Base-by-base conservation (phyloP, 768 basidiomycete genomes). In the Postia placenta region DNA sequence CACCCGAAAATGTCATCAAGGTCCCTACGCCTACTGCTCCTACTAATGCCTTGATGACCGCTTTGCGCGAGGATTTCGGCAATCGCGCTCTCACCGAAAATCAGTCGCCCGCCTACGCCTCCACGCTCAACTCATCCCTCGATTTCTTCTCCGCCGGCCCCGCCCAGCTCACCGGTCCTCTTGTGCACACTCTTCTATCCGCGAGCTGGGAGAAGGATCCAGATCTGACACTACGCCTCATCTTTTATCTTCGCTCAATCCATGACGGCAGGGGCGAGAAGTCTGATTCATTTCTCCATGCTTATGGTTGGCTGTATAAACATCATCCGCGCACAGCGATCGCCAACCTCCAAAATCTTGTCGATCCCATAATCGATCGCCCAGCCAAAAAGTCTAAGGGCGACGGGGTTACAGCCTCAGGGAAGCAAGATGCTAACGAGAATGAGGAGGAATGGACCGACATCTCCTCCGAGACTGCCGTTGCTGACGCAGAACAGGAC, bases 191-290 rank as follows among this genome's bases (percentile, higher is more conserved):
- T 0, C 59, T 69, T 40, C 71, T 87, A 1, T 56, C 60, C 0
- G 65, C 71, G 4, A 72, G 82, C 2, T 88, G 84, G 84, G 61
- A 57, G 23, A 76, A 81, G 50, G 79, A 85, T 56, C 67, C 82
- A 0, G 53, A 60, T 6, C 54, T 80, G n/a, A 83, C 85, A 0
- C 69, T 87, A 30, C 71, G 73, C 27, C 67, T 87, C 48, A 83
- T 89, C 52, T 87, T 83, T 81, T 78, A 80, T 49, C 58, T 75
- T 41, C 64, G 85, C 25, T 85, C 81, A 30, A 86, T 89, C 25
- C 82, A 83, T 49, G 81, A 87, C 37, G 85, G 86, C 0, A 83
- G 81, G 56, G 67, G 72, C 5, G 77, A 79, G 40, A 80, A 74
- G 52, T n/a, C n/a, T n/a, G n/a, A n/a, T n/a, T n/a, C n/a, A n/a